Base-by-base conservation (phyloP, 2,329 filamentous ascomycete species). In the Monilinia aucupariae region DNA sequence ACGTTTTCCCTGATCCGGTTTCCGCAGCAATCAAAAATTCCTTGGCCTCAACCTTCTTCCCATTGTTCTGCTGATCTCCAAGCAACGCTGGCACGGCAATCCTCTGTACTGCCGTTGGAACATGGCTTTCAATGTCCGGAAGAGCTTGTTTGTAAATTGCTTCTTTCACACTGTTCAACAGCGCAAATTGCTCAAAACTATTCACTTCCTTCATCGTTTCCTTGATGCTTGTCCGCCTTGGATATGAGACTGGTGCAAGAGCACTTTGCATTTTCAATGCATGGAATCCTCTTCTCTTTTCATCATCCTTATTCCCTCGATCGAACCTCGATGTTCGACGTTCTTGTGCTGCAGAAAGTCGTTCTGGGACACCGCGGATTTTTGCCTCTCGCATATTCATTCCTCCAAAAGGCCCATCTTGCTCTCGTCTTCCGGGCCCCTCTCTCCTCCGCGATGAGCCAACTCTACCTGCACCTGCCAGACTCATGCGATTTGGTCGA, bases 1-100 rank as follows among this genome's bases (percentile, higher is more conserved):
- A 79, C 0, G 94, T 99, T 79, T 99, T 99, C 65, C 94, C 94
- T 0, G 94, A 97, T 15, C 94, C 94, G 0, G 94, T 99, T 79
- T 99, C 94, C 13, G 94, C 94, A 4, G 94, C 94, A 56, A 99
- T 81, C 15, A 99, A 81, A 72, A 91, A 97, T 77, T 79, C 82
- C 64, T 77, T 76, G 65, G 68, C 68, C 64, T 61, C 74, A 70
- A 61, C 63, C 74, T 69, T 27, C 13, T 72, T 71, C 66, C 64
- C 67, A 53, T 69, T 74, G 61, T 74, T 75, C 7, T 76, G 76
- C 25, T 75, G 72, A 27, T 80, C 74, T 17, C 86, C 84, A 53
- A 96, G 78, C 10, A 99, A 78, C 0, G 85, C 85, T 0, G 94
- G 93, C 63, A 99, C 93, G 0, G 92, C 92, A 60, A 97, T 82